Conservation (phyloP, 495 filamentous ascomycete species). For the Xylaria palmicola region DNA sequence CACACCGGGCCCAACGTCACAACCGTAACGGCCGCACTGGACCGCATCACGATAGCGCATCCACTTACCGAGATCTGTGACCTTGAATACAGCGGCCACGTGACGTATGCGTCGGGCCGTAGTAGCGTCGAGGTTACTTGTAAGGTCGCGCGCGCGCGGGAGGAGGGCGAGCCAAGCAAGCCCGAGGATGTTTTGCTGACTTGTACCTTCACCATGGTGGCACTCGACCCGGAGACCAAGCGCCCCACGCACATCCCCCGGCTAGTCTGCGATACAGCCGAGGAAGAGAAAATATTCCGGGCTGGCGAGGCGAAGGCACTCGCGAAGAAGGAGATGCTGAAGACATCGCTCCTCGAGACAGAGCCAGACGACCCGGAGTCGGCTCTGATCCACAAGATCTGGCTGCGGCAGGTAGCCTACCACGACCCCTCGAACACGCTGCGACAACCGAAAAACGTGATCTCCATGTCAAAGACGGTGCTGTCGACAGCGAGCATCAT, state of each 20-base stretch:
- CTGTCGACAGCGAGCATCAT: slow-evolving; percentile 76
- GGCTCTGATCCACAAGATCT: slow-evolving; percentile 76
- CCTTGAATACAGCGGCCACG: slow-evolving; percentile 74
- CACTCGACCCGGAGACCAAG: slow-evolving; percentile 71
- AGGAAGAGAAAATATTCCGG: slow-evolving; percentile 66
- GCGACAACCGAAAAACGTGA: slow-evolving; percentile 60
- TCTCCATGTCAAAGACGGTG: slow-evolving; percentile 66
- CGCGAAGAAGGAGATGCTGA: slow-evolving; percentile 66
- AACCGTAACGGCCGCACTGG: slow-evolving; percentile 79
- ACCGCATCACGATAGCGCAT: slow-evolving; percentile 73
- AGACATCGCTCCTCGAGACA: slow-evolving; percentile 64
- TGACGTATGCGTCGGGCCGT: slow-evolving; percentile 76
- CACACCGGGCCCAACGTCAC: slow-evolving; percentile 76
- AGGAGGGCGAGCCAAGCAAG: slow-evolving; percentile 55
- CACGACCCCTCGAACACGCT: slow-evolving; percentile 59
- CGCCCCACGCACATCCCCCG: slow-evolving; percentile 55
- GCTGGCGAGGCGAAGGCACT: slow-evolving; percentile 72
- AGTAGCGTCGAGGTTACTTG: slow-evolving; percentile 80
- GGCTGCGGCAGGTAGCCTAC: slow-evolving; percentile 70
- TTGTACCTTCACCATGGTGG: slow-evolving; percentile 82
- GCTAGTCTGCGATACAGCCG: slow-evolving; percentile 63
- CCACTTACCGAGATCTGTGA: slow-evolving; percentile 78
- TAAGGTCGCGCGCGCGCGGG: slow-evolving; percentile 65
- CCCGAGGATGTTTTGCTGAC: slow-evolving; percentile 72
- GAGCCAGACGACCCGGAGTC: slow-evolving; percentile 76